Conservation (phyloP, 805 yeast species). For the Nakazawaea wyomingensis region DNA sequence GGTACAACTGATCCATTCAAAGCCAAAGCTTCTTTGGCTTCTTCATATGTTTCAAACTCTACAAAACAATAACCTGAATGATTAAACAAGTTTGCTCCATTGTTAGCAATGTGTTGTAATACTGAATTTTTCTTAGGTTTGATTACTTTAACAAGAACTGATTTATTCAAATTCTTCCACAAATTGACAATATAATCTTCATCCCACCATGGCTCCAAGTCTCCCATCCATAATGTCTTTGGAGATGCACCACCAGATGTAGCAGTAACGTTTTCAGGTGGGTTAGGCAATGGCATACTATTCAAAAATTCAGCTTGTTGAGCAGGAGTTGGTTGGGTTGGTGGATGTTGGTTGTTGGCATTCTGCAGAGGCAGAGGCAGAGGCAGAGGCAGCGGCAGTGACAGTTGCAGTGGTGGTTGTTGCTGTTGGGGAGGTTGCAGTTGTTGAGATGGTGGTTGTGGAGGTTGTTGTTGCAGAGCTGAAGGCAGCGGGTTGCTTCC, state of each 20-base stretch:
- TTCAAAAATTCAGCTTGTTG: conserved; percentile 12
- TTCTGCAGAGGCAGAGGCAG: not conserved
- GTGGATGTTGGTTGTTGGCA: not conserved
- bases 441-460: not conserved
- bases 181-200: conserved; percentile 54
- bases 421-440: not conserved
- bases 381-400: not conserved
- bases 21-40: conserved; percentile 63
- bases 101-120: conserved; percentile 25
- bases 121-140: conserved; percentile 37
- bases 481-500: not conserved
- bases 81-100: conserved; percentile 16
- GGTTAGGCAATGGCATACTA: conserved; percentile 39
- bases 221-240: conserved; percentile 85
- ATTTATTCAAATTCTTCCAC: conserved; percentile 53
- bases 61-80: conserved; percentile 71
- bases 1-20: conserved; percentile 65
- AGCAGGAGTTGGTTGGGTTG: conserved; percentile 7
- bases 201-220: conserved; percentile 74
- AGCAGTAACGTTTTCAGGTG: conserved; percentile 47
- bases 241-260: conserved; percentile 42
- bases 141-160: conserved; percentile 64
- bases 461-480: not conserved
- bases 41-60: conserved; percentile 63
- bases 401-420: not conserved